Conservation (phyloP, 225 moss, liverwort and hornwort species). For the Rhytidiadelphus loreus region DNA sequence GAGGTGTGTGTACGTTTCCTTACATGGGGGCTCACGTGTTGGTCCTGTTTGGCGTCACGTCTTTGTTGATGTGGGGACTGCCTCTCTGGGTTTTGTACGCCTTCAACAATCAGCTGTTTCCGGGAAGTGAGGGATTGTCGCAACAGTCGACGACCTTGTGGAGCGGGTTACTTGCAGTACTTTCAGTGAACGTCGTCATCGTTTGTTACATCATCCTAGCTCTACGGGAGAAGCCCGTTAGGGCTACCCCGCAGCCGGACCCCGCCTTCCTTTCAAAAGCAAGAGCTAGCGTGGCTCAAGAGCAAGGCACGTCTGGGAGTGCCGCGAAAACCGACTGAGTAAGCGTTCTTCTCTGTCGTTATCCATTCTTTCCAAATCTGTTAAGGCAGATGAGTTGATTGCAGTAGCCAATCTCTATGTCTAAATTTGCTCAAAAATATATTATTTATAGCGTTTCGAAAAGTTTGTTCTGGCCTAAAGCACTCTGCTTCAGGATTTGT, state of each 20-base stretch:
- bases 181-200: constrained; percentile 72
- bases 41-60: constrained; percentile 41
- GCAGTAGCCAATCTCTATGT: not conserved
- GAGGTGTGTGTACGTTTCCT: not conserved
- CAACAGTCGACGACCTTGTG: constrained; percentile 60
- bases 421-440: not conserved
- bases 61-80: constrained; percentile 66
- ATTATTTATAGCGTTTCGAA: not conserved
- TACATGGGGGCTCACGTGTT: constrained; percentile 52
- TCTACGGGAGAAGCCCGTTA: constrained; percentile 45
- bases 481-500: not conserved
- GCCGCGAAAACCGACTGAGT: constrained; percentile 16
- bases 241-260: constrained; percentile 48
- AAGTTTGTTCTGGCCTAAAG: not conserved
- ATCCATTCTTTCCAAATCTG: not conserved
- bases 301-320: not conserved
- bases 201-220: constrained; percentile 52
- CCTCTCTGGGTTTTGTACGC: constrained; percentile 55
- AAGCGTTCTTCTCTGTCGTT: not conserved
- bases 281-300: constrained; percentile 13
- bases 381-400: not conserved
- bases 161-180: constrained; percentile 68
- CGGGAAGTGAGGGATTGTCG: constrained; percentile 52
- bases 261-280: constrained; percentile 38
- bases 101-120: constrained; percentile 60